Base-by-base conservation (phyloP, 768 basidiomycete genomes). In the Gloeostereum incarnatum region DNA sequence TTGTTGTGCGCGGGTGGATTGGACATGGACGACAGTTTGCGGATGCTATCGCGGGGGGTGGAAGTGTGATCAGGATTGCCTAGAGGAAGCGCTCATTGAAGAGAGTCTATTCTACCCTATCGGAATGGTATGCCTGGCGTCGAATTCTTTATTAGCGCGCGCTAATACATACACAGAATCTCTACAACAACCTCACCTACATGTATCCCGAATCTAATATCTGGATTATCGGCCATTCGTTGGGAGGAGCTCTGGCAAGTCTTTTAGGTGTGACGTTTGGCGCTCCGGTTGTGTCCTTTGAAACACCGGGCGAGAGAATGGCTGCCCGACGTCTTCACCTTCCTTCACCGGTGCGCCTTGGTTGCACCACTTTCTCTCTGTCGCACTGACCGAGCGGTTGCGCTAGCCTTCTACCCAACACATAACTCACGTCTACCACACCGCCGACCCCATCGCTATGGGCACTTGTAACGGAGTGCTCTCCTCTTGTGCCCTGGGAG, bases 21-120 rank as follows among this genome's bases (percentile, higher is more conserved):
- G 88, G 79, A 77, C 86, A 13, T 98, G 94, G 94, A 78, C 83
- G 32, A 75, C 88, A 0, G 93, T 97, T 14, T 98, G 94, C 58
- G 86, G 78, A 40, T 98, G 94, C 56, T 83, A 84, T 58, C 66
- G 72, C 37, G 72, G 79, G 6, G 80, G 81, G 4, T 82, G 78
- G 73, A 81, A 80, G 49, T 98, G 93, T 58, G 75, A 88, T 49
- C 69, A 78, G 51, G 64, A 69, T 18, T 98, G 93, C 54, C 44
- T 96, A 40, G 85, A 87, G 55, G 53, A 71, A 10, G 72, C 90
- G 10, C 57, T 96, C 44, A 65, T 77, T 23, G 75, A 81, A 13
- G 88, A 96, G 17, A 80, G 75, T 46, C 60, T 96, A 38, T 98
- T 96, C 55, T 96, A 94, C 58, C 78, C 88, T 22, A 75, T 91